Evolutionary conservation across 371 early-diverging fungal species (phyloP).

Genomic region (Fennellomyces sp.): DNA sequence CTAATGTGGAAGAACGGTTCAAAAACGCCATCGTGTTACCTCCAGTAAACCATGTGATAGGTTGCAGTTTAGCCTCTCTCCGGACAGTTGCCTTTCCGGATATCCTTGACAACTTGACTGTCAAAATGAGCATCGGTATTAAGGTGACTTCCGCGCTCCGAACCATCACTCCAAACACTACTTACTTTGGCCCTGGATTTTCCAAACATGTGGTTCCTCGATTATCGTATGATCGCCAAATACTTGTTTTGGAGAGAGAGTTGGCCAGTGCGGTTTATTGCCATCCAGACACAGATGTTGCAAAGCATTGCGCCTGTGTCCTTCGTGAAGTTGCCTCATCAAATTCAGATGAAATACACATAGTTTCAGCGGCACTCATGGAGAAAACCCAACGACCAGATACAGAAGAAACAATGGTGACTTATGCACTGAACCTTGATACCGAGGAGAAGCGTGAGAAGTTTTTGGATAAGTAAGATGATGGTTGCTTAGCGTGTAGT

Average conservation of each 20-base stretch:
- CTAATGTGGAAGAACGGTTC: slow-evolving; percentile 59
- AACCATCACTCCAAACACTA: slow-evolving; percentile 72
- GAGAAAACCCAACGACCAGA: slow-evolving; percentile 56
- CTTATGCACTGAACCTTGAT: slow-evolving; percentile 56
- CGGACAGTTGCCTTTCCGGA: slow-evolving; percentile 63
- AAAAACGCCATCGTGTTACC: slow-evolving; percentile 49
- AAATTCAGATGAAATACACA: slow-evolving; percentile 34
- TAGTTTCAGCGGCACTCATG: slow-evolving; percentile 63
- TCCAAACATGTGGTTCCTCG: slow-evolving; percentile 48
- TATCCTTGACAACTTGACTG: slow-evolving; percentile 37
- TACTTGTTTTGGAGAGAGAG: slow-evolving; percentile 55
- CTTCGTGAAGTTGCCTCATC: slow-evolving; percentile 54
- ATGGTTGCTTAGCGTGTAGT: no score
- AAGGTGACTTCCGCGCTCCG: slow-evolving; percentile 76
- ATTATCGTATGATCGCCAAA: slow-evolving; percentile 43
- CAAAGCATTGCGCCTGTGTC: slow-evolving; percentile 72
- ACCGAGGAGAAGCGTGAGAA: slow-evolving; percentile 51
- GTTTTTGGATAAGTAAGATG: slow-evolving; percentile 50
- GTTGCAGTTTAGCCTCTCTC: slow-evolving; percentile 66
- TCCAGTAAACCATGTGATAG: slow-evolving; percentile 28
- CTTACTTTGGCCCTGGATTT: slow-evolving; percentile 68
- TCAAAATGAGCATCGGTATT: slow-evolving; percentile 73
- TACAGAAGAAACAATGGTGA: slow-evolving; percentile 51
- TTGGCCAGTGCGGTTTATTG: slow-evolving; percentile 56
- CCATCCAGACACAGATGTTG: slow-evolving; percentile 58